A percentile compares a stretch with the other conserved stretches of the same genome.
phyloP scores from a whole-genome alignment of 306 rosid genomes.

The Neltuma alba region DNA sequence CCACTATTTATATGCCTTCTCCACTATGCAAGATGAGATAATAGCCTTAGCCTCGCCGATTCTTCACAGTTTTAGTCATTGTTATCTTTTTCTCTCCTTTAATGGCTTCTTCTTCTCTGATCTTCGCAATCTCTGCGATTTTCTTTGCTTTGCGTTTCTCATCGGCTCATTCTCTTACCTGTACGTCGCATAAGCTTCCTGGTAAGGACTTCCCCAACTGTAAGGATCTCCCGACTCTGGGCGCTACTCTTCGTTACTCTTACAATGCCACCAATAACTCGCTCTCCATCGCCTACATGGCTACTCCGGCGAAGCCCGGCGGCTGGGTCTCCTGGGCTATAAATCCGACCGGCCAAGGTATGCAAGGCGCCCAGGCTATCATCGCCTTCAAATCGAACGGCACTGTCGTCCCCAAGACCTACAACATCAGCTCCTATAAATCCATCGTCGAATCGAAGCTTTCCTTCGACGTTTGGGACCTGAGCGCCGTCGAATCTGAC shows the following conservation, averaged over 20 bases:
- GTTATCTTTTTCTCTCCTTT: neutral
- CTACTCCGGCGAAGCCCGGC: slow-evolving; percentile 30
- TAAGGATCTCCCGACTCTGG: slow-evolving; percentile 51
- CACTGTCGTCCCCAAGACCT: slow-evolving; percentile 27
- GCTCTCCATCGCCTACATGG: slow-evolving; percentile 63
- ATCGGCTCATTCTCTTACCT: slow-evolving; percentile 41
- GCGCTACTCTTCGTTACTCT: slow-evolving; percentile 60
- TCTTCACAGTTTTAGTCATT: neutral
- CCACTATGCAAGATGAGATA: neutral
- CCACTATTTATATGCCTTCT: neutral
- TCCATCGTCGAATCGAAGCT: neutral
- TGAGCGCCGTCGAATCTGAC: slow-evolving; percentile 17
- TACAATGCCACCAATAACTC: slow-evolving; percentile 58
- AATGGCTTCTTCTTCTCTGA: slow-evolving; percentile 25
- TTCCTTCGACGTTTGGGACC: slow-evolving; percentile 43
- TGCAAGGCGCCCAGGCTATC: slow-evolving; percentile 63
- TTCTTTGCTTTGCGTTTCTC: slow-evolving; percentile 31
- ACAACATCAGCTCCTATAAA: slow-evolving; percentile 36
- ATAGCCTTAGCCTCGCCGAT: neutral
- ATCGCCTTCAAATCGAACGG: slow-evolving; percentile 43
- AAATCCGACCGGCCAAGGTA: slow-evolving; percentile 53
- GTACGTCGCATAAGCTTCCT: slow-evolving; percentile 49
- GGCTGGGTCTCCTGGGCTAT: slow-evolving; percentile 85
- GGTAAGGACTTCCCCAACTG: slow-evolving; percentile 51
- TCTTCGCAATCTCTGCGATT: slow-evolving; percentile 20